Percentiles rank a stretch among this genome's conserved stretches.
Conservation (phyloP, 2,329 filamentous ascomycete species). For the Sporothrix humicola region DNA sequence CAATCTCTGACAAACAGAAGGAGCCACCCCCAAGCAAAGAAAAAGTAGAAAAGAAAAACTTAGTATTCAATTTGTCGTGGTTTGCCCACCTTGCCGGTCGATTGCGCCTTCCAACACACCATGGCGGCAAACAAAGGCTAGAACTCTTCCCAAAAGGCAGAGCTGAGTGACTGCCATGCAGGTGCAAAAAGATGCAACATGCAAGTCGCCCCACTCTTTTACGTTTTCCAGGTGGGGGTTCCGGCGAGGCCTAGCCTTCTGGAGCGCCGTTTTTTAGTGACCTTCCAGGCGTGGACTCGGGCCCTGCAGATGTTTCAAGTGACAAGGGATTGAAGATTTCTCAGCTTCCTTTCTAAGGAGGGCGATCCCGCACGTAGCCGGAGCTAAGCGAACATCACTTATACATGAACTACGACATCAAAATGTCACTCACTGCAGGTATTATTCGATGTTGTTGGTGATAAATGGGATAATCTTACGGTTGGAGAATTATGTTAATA, state of each 20-base stretch:
- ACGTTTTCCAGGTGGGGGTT: slow-evolving; percentile 14
- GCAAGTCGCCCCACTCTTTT: slow-evolving; percentile 23
- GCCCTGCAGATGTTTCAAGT: background rate
- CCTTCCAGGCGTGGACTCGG: slow-evolving; percentile 8
- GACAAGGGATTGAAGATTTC: background rate
- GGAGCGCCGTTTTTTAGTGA: background rate
- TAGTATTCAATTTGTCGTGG: too few relatives aligned
- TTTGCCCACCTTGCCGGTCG: background rate
- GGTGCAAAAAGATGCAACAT: background rate
- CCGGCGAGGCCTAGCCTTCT: slow-evolving; percentile 9
- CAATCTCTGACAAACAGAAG: background rate
- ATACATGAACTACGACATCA: too few relatives aligned
- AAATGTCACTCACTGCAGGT: too few relatives aligned
- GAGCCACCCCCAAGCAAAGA: too few relatives aligned
- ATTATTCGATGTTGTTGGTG: too few relatives aligned
- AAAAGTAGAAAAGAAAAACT: background rate
- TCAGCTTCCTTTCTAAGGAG: slow-evolving; percentile 20
- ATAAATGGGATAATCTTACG: too few relatives aligned
- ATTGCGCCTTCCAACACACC: slow-evolving; percentile 29
- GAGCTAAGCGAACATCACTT: slow-evolving; percentile 23
- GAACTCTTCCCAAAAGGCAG: background rate
- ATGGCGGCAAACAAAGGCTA: background rate
- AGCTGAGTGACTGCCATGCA: slow-evolving; percentile 20
- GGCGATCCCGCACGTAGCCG: slow-evolving; percentile 27
- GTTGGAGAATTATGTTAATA: too few relatives aligned